Conservation (phyloP, 106 monocot species). For the Dendrobium huoshanense region DNA sequence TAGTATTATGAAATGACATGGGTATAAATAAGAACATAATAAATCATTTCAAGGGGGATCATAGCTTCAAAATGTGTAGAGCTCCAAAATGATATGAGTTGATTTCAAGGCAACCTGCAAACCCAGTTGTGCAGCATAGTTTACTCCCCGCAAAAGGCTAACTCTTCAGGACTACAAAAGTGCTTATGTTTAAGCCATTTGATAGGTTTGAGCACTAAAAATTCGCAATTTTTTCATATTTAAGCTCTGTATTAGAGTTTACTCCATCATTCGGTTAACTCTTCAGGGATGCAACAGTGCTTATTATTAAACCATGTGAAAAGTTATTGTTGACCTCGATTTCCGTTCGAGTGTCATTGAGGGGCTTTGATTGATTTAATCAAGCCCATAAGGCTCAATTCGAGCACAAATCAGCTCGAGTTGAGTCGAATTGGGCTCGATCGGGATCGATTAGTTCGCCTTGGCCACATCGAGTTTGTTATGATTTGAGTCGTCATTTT, state of each 20-base stretch:
- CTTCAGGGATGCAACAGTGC: background rate
- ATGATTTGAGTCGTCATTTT: too few relatives aligned
- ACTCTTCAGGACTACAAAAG: background rate
- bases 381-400: too few relatives aligned
- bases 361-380: too few relatives aligned
- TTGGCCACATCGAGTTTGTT: too few relatives aligned
- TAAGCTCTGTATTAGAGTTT: background rate
- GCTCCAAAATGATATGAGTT: too few relatives aligned
- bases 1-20: too few relatives aligned
- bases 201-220: background rate
- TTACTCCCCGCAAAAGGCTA: background rate
- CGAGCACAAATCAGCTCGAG: too few relatives aligned
- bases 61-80: background rate
- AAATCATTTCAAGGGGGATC: background rate
- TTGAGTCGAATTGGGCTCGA: too few relatives aligned
- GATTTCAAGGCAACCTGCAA: too few relatives aligned
- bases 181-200: background rate
- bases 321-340: too few relatives aligned
- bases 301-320: background rate
- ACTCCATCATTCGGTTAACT: background rate
- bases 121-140: background rate
- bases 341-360: too few relatives aligned
- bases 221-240: background rate
- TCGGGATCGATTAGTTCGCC: too few relatives aligned
- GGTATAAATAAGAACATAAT: background rate